Conservation (phyloP, 345 rosid genomes). For the Syzygium oleosum region DNA sequence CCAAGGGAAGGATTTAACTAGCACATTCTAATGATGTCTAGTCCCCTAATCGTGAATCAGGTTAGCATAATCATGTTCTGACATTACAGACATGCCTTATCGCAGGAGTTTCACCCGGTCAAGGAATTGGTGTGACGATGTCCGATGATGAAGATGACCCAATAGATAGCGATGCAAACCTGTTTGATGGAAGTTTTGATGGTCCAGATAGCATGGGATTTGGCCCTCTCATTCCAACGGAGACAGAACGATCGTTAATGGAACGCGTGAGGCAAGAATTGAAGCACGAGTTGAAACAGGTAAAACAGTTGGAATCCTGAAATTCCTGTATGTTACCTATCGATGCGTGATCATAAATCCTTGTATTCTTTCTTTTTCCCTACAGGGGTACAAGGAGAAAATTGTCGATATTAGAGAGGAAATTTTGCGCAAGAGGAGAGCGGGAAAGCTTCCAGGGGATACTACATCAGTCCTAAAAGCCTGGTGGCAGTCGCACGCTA, state of each 20-base stretch:
- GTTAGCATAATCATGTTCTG: neutral
- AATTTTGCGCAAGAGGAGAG: slow-evolving; percentile 94
- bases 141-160: slow-evolving; percentile 96
- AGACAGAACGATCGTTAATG: slow-evolving; percentile 91
- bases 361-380: neutral
- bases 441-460: slow-evolving; percentile 96
- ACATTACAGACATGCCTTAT: neutral
- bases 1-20: neutral
- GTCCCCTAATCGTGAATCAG: neutral
- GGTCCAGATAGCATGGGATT: slow-evolving; percentile 69
- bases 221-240: slow-evolving; percentile 95
- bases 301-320: slow-evolving; percentile 4
- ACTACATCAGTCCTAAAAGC: slow-evolving; percentile 83
- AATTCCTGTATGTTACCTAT: neutral
- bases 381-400: slow-evolving; percentile 93
- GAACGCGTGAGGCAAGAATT: slow-evolving; percentile 94
- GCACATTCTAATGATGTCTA: neutral
- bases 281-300: slow-evolving; percentile 95
- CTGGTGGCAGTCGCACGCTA: slow-evolving; percentile 98
- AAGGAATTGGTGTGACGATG: slow-evolving; percentile 96
- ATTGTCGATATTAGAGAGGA: slow-evolving; percentile 93
- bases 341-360: neutral
- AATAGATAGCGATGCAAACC: slow-evolving; percentile 75
- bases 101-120: slow-evolving; percentile 91
- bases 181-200: slow-evolving; percentile 75